These are phyloP conservation scores for Sphaceloma murrayae DNA, from an alignment of 2,329 filamentous ascomycete genomes.

Conservation along the genomic window DNA sequence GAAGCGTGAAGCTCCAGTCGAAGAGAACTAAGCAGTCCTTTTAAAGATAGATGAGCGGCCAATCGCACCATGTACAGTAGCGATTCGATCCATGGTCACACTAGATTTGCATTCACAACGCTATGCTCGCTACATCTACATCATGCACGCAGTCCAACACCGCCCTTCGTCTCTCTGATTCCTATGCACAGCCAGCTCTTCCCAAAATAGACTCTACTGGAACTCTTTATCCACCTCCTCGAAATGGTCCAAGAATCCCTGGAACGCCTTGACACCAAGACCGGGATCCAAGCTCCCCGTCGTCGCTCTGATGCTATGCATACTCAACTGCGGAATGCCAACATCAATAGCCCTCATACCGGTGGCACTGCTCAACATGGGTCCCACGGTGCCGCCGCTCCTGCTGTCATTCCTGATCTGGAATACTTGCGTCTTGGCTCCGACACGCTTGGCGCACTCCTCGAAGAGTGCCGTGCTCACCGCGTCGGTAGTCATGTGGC, in stretches of 20 bases:
- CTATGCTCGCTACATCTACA: too few species aligned
- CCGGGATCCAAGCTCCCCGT: slow-evolving; percentile 80
- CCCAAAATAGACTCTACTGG: slow-evolving; percentile 28
- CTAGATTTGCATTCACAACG: too few species aligned
- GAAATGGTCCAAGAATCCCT: slow-evolving; percentile 78
- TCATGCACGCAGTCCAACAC: neutral
- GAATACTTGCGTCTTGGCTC: slow-evolving; percentile 69
- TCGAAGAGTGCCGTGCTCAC: slow-evolving; percentile 73
- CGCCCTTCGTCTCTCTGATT: neutral
- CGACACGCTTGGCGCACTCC: slow-evolving; percentile 65
- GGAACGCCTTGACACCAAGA: slow-evolving; percentile 77
- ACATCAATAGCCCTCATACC: slow-evolving; percentile 79
- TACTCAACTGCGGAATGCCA: slow-evolving; percentile 82
- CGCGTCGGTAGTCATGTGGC: slow-evolving; percentile 91
- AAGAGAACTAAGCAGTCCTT: too few species aligned
- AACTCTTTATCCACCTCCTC: slow-evolving; percentile 80
- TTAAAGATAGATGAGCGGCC: too few species aligned
- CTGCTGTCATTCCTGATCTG: slow-evolving; percentile 90
- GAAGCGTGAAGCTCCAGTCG: too few species aligned
- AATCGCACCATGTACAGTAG: slow-evolving; percentile 2
- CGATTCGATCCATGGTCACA: too few species aligned
- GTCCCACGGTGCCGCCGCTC: slow-evolving; percentile 89
- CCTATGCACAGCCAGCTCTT: neutral
- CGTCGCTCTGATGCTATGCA: slow-evolving; percentile 87
- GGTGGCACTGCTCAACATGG: slow-evolving; percentile 70